Base-by-base conservation (phyloP, 805 yeast genomes). In the Saccharomyces eubayanus region DNA sequence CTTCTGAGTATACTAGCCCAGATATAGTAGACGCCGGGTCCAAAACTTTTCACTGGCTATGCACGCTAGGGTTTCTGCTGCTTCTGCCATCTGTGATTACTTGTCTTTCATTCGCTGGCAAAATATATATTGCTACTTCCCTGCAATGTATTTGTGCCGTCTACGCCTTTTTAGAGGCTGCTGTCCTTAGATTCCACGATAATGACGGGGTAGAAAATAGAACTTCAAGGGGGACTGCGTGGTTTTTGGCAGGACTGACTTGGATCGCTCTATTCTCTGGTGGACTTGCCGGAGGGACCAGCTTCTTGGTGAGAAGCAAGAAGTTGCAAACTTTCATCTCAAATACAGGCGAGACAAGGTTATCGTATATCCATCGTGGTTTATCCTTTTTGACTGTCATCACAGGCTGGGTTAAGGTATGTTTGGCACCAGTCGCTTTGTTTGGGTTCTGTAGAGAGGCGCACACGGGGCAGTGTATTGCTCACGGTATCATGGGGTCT, bases 401-500 rank as follows among this genome's bases (percentile, higher is more conserved):
- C 11, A 74, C 81, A 6, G 94, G 95, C 8, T 89, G 95, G 87
- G 84, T 90, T 9, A 83, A 88, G 58, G 78, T 81, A 31, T 83
- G 90, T 51, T 72, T 92, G 72, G 92, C 96, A 0, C 89, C 92
- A 5, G 84, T 88, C 47, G 86, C 96, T 1, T 65, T 90, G 57
- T 80, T 89, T 58, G 97, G 96, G 1, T 92, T 90, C 69, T 92
- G 98, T 71, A 83, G 89, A 61, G 87, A 79, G 5, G 76, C 69
- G 36, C 94, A 88, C 62, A 83, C 95, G 0, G 98, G 98, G 27
- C 98, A 92, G 71, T 92, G 98, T 69, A 80, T 90, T 45, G 98
- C 98, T 0, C 98, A 92, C 68, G 97, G 97, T 4, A 88, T 92
- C 56, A 92, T 92, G 98, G 98, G 98, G 0, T 79, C 88, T 27